Percentiles rank a stretch among this genome's conserved stretches.
These are phyloP conservation scores for Trichothecium sympodiale DNA, from an alignment of 2,329 filamentous ascomycete species.

Conservation along the genomic window DNA sequence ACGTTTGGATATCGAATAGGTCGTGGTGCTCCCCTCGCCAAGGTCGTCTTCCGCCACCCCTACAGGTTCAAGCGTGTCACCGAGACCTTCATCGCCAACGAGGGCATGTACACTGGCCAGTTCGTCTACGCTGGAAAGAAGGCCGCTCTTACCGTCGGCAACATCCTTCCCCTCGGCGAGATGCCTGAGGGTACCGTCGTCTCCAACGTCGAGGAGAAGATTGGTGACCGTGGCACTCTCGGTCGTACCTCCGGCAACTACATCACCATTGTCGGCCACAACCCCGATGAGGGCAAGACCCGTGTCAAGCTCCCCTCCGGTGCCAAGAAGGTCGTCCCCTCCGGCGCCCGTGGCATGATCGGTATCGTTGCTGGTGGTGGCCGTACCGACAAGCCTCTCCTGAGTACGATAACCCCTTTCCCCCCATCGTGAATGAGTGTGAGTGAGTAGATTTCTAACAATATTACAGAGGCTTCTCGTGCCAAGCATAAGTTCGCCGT, in stretches of 20 bases:
- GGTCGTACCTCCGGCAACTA: slow-evolving; percentile 99
- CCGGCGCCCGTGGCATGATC: slow-evolving; percentile 91
- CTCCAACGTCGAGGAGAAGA: slow-evolving; percentile 98
- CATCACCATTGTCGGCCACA: slow-evolving; percentile 95
- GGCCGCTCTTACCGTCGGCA: slow-evolving; percentile 90
- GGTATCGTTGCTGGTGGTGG: slow-evolving; percentile 99
- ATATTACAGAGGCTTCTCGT: slow-evolving; percentile 79
- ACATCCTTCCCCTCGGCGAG: slow-evolving; percentile 87
- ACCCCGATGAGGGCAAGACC: slow-evolving; percentile 98
- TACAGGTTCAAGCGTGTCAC: slow-evolving; percentile 97
- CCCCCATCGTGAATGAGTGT: not conserved
- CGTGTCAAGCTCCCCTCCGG: slow-evolving; percentile 98
- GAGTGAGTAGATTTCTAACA: not conserved
- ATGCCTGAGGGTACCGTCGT: slow-evolving; percentile 99
- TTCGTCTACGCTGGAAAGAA: slow-evolving; percentile 99
- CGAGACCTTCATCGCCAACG: slow-evolving; percentile 99
- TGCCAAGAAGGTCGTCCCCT: slow-evolving; percentile 98
- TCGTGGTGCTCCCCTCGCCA: slow-evolving; percentile 94
- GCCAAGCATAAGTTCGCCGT: slow-evolving; percentile 99
- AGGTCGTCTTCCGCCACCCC: slow-evolving; percentile 92
- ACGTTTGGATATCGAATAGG: slow-evolving; percentile 18
- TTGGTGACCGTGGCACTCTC: slow-evolving; percentile 90
- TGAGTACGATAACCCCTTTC: slow-evolving; percentile 51
- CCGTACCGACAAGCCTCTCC: slow-evolving; percentile 97
- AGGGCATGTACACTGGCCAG: slow-evolving; percentile 99